phyloP scores from a whole-genome alignment of 495 filamentous ascomycete species.

The Amorphotheca resinae region DNA sequence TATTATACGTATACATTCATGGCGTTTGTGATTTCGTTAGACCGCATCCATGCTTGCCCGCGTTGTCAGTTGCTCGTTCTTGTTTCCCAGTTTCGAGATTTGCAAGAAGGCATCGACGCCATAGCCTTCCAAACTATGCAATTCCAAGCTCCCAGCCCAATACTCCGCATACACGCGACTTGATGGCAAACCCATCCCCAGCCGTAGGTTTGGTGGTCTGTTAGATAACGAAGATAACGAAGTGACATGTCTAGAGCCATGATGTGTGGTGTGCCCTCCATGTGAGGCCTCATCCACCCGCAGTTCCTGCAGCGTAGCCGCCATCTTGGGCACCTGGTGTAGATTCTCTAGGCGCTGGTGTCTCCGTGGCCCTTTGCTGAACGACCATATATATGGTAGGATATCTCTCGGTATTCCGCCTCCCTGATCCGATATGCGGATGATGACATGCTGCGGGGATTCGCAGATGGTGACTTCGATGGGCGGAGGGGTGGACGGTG shows the following conservation, averaged over 20 bases:
- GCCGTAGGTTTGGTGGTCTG: slow-evolving; percentile 71
- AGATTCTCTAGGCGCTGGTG: slow-evolving; percentile 67
- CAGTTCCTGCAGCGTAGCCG: slow-evolving; percentile 89
- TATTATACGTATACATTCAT: not conserved
- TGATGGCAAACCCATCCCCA: slow-evolving; percentile 91
- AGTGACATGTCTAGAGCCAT: slow-evolving; percentile 8
- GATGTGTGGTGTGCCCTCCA: not conserved
- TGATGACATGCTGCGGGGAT: slow-evolving; percentile 87
- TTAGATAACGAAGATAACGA: slow-evolving; percentile 69
- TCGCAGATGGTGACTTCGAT: slow-evolving; percentile 94
- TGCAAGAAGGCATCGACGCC: slow-evolving; percentile 97
- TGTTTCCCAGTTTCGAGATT: slow-evolving; percentile 94
- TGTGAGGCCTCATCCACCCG: not conserved
- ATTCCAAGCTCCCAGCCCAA: slow-evolving; percentile 86
- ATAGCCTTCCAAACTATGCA: slow-evolving; percentile 92
- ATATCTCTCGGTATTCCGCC: slow-evolving; percentile 79
- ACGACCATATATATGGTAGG: slow-evolving; percentile 89
- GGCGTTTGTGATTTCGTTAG: slow-evolving; percentile 25
- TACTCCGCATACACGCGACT: slow-evolving; percentile 96
- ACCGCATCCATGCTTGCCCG: slow-evolving; percentile 83
- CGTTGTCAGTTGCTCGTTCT: slow-evolving; percentile 91
- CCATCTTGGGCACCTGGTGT: slow-evolving; percentile 77
- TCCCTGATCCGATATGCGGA: slow-evolving; percentile 89
- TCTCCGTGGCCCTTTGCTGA: slow-evolving; percentile 76
- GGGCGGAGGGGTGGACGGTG: slow-evolving; percentile 47